Conservation (phyloP, 2,329 filamentous ascomycete genomes). For the Ophiostoma novo-ulmi region DNA sequence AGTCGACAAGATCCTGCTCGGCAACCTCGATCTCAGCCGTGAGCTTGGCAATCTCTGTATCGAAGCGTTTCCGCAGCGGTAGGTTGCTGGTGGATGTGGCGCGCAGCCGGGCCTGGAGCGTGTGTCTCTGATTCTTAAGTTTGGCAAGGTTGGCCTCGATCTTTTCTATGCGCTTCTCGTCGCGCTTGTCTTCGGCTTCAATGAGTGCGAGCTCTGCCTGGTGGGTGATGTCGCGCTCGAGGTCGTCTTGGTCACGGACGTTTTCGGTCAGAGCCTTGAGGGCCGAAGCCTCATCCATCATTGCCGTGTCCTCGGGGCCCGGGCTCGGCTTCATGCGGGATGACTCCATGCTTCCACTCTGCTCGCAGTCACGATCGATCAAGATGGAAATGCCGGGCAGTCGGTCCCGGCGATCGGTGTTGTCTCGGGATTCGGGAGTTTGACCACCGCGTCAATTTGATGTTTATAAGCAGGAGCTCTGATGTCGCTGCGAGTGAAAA, state of each 20-base stretch:
- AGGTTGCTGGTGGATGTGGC: constrained; percentile 41
- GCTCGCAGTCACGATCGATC: neutral
- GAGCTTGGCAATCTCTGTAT: constrained; percentile 54
- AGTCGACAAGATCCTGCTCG: constrained; percentile 70
- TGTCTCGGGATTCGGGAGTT: neutral
- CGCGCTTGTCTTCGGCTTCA: constrained; percentile 58
- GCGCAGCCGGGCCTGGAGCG: constrained; percentile 44
- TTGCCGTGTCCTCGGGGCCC: neutral
- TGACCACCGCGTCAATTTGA: neutral
- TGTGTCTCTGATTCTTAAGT: constrained; percentile 60
- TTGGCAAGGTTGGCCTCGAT: constrained; percentile 51
- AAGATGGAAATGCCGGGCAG: no score
- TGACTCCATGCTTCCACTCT: neutral
- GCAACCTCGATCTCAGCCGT: constrained; percentile 58
- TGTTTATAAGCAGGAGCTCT: neutral
- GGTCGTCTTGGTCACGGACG: constrained; percentile 79
- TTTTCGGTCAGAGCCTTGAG: constrained; percentile 60
- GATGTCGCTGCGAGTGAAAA: neutral
- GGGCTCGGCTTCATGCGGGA: neutral
- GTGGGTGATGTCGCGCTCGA: constrained; percentile 76
- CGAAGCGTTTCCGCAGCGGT: constrained; percentile 52
- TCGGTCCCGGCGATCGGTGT: neutral
- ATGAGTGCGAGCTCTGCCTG: constrained; percentile 57
- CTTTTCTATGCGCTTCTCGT: constrained; percentile 58
- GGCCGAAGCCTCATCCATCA: constrained; percentile 54